Evolutionary conservation across 2,329 filamentous ascomycete genomes (phyloP).

Genomic region (Xylaria arbuscula): DNA sequence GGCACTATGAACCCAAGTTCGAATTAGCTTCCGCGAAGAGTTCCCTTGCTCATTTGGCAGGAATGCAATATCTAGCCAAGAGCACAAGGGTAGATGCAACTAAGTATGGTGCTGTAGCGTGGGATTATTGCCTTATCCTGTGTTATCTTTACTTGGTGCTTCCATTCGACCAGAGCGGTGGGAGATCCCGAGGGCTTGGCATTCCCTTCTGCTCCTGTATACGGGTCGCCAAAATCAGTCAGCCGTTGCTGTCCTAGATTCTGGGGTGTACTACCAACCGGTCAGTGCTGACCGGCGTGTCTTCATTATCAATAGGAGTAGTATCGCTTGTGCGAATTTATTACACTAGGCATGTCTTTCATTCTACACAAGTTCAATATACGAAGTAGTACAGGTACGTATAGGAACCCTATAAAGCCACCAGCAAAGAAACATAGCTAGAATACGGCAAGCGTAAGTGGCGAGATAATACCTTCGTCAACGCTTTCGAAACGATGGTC

Average conservation of each 20-base stretch:
- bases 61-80: constrained; percentile 3
- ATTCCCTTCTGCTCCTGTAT: neutral
- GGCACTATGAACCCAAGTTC: constrained; percentile 3
- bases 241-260: constrained; percentile 7
- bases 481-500: neutral
- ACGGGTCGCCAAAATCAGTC: neutral
- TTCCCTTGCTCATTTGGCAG: constrained; percentile 10
- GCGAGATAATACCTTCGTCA: neutral
- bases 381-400: neutral
- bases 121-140: constrained; percentile 21
- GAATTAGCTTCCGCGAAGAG: constrained; percentile 11
- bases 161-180: constrained; percentile 3
- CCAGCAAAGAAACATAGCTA: neutral
- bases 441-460: neutral
- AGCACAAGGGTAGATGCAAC: neutral
- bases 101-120: neutral
- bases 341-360: neutral
- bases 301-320: neutral
- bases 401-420: neutral
- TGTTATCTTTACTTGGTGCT: constrained; percentile 4
- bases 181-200: constrained; percentile 20
- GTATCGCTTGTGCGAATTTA: neutral
- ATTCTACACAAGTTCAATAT: neutral
- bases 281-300: neutral
- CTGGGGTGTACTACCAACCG: neutral